Conservation (phyloP, 176 grass and related monocot genomes). For the Hsuehochloa calcarea region DNA sequence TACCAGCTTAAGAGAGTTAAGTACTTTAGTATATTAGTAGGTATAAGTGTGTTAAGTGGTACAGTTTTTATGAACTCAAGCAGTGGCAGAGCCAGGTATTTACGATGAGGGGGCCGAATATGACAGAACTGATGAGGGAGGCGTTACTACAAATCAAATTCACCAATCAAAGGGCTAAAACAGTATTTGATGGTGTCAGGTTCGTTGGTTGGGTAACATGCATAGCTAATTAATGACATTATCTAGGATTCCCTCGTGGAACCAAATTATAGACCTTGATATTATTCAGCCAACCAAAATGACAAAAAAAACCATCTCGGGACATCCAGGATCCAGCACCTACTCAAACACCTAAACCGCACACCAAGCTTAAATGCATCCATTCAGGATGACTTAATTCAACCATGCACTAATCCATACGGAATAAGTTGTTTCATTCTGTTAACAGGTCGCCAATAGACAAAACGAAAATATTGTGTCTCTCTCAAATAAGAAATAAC, state of each 20-base stretch:
- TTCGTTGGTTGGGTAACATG: neutral
- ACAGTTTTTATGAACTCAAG: neutral
- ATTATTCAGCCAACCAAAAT: neutral
- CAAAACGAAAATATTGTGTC: no score
- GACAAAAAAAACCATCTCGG: neutral
- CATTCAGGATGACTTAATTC: neutral
- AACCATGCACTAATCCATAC: neutral
- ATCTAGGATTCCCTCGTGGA: neutral
- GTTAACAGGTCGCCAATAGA: neutral
- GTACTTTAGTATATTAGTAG: neutral
- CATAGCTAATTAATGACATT: neutral
- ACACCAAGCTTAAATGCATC: neutral
- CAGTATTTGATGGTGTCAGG: neutral
- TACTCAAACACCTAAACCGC: constrained; percentile 5
- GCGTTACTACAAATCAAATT: no score
- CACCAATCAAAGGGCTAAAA: no score
- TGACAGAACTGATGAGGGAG: no score
- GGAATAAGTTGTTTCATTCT: constrained; percentile 3
- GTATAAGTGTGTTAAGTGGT: neutral
- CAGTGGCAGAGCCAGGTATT: no score
- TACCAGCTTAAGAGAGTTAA: neutral
- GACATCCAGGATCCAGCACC: neutral
- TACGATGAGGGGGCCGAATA: no score
- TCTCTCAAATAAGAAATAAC: neutral
- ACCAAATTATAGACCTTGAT: neutral